Conservation (phyloP, 2,329 filamentous ascomycete species). For the Ophiostoma quercus region DNA sequence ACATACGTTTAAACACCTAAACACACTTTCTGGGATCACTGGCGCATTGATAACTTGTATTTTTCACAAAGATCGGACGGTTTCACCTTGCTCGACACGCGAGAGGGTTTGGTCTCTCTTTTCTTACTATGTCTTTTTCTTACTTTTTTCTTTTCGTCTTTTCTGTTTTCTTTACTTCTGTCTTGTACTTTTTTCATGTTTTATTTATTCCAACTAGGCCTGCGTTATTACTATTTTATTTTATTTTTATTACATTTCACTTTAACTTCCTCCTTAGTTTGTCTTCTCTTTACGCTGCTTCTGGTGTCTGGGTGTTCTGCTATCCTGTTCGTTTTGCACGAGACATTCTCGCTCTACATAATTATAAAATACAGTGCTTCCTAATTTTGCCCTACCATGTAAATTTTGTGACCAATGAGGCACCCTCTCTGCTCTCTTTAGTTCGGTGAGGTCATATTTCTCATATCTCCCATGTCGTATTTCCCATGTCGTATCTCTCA, state of each 20-base stretch:
- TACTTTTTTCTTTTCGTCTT: neutral
- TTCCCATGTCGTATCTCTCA: too few relatives aligned
- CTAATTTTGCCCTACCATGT: too few relatives aligned
- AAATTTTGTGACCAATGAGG: too few relatives aligned
- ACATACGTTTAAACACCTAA: neutral
- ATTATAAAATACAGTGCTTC: neutral
- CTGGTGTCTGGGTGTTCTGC: neutral
- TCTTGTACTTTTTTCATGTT: neutral
- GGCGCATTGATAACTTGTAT: constrained; percentile 11
- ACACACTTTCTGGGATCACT: neutral
- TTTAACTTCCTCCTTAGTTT: neutral
- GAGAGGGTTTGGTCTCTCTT: neutral
- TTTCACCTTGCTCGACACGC: neutral
- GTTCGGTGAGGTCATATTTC: too few relatives aligned
- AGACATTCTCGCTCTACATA: neutral
- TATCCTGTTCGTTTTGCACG: neutral
- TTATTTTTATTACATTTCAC: neutral
- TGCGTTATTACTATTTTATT: neutral
- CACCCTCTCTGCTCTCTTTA: too few relatives aligned
- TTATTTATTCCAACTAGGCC: constrained; percentile 11
- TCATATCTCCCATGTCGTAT: too few relatives aligned
- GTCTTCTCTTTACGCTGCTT: constrained; percentile 14
- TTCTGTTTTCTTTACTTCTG: constrained; percentile 6
- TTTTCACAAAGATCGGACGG: constrained; percentile 7
- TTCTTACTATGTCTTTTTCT: neutral